Evolutionary conservation across 805 yeast species (phyloP).

Genomic region (Lachancea fermentati): DNA sequence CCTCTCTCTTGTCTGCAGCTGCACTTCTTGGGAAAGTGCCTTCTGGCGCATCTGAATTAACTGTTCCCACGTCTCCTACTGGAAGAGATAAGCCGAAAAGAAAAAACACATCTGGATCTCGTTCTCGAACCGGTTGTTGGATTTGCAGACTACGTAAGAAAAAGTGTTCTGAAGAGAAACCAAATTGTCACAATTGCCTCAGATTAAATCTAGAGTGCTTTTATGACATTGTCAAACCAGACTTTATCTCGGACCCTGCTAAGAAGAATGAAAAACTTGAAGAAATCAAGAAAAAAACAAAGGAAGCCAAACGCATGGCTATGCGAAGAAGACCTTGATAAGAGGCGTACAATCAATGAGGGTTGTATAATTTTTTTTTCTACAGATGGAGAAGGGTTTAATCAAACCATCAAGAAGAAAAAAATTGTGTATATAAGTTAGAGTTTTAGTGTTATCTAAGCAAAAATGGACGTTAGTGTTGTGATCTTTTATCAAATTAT

Average conservation of each 20-base stretch:
- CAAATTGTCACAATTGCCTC: conserved; percentile 53
- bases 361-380: not conserved
- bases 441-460: not conserved
- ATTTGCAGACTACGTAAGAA: conserved; percentile 70
- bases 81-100: conserved; percentile 10
- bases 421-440: not conserved
- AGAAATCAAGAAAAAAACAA: conserved; percentile 45
- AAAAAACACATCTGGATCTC: conserved; percentile 23
- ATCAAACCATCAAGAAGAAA: not conserved
- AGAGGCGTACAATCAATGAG: not conserved
- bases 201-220: conserved; percentile 55
- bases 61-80: conserved; percentile 5
- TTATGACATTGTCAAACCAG: conserved; percentile 46
- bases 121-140: conserved; percentile 69
- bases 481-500: not conserved
- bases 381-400: not conserved
- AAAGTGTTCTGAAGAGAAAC: conserved; percentile 63
- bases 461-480: not conserved
- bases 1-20: conserved; percentile 11
- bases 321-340: conserved; percentile 24
- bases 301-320: conserved; percentile 36
- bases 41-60: conserved; percentile 1
- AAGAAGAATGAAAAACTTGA: conserved; percentile 42
- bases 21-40: conserved; percentile 7
- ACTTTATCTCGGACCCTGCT: conserved; percentile 43